phyloP scores from a whole-genome alignment of 2,329 filamentous ascomycete genomes.

The Cordyceps sp. region DNA sequence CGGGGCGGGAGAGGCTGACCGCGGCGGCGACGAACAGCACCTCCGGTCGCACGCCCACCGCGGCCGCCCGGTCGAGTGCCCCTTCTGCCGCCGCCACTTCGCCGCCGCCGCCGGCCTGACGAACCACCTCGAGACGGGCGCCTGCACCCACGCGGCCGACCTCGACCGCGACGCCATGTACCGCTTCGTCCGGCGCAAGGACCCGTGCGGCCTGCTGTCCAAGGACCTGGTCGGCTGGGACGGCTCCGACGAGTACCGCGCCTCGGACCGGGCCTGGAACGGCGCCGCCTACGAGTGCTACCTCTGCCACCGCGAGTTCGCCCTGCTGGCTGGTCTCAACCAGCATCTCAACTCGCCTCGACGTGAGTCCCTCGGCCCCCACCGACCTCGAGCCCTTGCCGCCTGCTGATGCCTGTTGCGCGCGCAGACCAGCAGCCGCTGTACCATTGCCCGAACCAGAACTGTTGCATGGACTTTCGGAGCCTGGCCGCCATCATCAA shows the following conservation, averaged over 20 bases:
- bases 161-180: constrained; percentile 32
- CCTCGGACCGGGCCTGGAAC: constrained; percentile 24
- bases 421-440: constrained; percentile 15
- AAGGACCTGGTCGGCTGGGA: constrained; percentile 30
- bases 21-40: constrained; percentile 24
- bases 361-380: constrained; percentile 17
- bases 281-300: constrained; percentile 11
- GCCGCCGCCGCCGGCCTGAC: constrained; percentile 33
- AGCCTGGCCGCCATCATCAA: constrained; percentile 21
- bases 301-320: constrained; percentile 30
- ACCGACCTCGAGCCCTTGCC: not conserved
- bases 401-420: too few relatives aligned
- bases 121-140: constrained; percentile 37
- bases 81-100: constrained; percentile 31
- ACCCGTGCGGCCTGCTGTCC: constrained; percentile 29
- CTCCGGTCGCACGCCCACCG: constrained; percentile 34
- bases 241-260: constrained; percentile 15
- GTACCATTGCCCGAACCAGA: constrained; percentile 22
- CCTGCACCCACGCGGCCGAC: constrained; percentile 24
- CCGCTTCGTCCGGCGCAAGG: constrained; percentile 23
- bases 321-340: constrained; percentile 17
- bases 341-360: constrained; percentile 34
- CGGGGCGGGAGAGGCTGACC: not conserved
- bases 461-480: constrained; percentile 20
- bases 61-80: constrained; percentile 27